Evolutionary conservation across 257 asterid species (phyloP).

Genomic region (Nicotiana knightiana): DNA sequence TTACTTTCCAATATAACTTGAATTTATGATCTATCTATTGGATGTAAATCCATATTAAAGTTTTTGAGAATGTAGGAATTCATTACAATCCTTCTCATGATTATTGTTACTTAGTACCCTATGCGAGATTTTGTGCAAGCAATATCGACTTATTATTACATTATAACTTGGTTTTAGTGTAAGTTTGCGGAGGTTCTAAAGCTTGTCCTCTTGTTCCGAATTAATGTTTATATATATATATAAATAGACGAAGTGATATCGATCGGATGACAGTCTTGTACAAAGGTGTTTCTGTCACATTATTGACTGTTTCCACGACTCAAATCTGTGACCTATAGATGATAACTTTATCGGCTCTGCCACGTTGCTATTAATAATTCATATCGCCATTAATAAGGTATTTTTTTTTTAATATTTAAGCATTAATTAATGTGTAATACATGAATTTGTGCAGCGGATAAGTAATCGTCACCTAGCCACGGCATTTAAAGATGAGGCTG

Average conservation of each 20-base stretch:
- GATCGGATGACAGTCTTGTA: no score
- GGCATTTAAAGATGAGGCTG: slow-evolving; percentile 4
- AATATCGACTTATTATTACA: neutral
- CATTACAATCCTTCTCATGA: neutral
- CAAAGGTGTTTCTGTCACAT: no score
- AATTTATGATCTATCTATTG: neutral
- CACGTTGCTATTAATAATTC: no score
- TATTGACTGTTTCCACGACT: no score
- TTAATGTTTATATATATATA: no score
- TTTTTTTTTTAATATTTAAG: neutral
- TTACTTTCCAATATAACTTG: neutral
- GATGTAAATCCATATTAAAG: neutral
- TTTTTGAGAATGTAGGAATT: neutral
- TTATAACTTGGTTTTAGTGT: no score
- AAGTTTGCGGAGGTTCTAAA: no score
- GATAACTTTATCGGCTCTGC: no score
- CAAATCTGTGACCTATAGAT: no score
- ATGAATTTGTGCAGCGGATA: neutral
- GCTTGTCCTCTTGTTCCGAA: no score
- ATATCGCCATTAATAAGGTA: no score
- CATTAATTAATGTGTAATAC: neutral
- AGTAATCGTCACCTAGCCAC: neutral
- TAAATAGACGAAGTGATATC: no score
- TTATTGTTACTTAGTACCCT: neutral
- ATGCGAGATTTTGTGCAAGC: neutral